phyloP scores from a whole-genome alignment of 31 red algal species.

The Bonnemaisonia californica region DNA sequence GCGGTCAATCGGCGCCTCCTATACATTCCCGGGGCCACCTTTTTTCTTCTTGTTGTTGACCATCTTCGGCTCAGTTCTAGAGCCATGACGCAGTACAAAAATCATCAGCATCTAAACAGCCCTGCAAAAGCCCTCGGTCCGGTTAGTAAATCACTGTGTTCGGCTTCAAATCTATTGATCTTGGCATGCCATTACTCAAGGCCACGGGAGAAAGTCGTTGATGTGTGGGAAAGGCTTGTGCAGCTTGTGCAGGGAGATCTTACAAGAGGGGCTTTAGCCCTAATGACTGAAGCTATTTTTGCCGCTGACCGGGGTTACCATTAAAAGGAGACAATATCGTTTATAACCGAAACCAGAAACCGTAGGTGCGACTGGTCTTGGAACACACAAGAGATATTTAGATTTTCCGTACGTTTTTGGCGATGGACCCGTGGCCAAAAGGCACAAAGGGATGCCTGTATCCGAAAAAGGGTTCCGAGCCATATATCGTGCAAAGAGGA shows the following conservation, averaged over 20 bases:
- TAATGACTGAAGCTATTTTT: conserved; percentile 11
- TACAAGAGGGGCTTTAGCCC: background rate
- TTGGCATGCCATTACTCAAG: conserved; percentile 6
- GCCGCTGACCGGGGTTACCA: background rate
- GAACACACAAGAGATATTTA: conserved; percentile 1
- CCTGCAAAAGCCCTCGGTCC: conserved; percentile 7
- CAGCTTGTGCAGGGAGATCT: background rate
- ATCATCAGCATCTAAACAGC: conserved; percentile 4
- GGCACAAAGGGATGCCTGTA: conserved; percentile 19
- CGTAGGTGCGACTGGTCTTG: conserved; percentile 7
- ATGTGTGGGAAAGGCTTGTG: background rate
- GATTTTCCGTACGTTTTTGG: conserved; percentile 34
- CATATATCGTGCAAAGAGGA: background rate
- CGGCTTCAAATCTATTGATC: background rate
- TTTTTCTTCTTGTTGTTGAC: conserved; percentile 12
- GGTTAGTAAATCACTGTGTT: conserved; percentile 8
- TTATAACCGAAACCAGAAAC: conserved; percentile 13
- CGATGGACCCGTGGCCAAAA: conserved; percentile 4
- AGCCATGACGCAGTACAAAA: background rate
- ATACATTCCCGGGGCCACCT: background rate
- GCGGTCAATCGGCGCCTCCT: background rate
- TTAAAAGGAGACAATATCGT: background rate
- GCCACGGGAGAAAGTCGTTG: background rate
- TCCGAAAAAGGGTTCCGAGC: conserved; percentile 33
- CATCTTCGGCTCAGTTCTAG: background rate